Percentiles rank a stretch among this genome's conserved stretches.
Conservation (phyloP, 2,329 filamentous ascomycete genomes). For the Apiospora malaysiana region DNA sequence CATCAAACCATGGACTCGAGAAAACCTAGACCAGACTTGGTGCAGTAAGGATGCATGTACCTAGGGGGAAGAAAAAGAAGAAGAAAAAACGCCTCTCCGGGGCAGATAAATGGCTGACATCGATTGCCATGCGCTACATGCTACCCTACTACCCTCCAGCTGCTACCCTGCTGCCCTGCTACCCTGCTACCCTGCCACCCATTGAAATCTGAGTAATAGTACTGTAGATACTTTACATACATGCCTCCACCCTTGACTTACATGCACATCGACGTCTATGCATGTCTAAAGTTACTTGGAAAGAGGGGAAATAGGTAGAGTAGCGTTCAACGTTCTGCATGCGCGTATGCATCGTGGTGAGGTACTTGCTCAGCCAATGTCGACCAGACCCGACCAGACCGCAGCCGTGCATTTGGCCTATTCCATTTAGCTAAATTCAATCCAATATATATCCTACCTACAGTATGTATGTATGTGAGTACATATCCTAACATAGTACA, state of each 20-base stretch:
- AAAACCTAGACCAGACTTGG: not conserved
- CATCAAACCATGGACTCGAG: not conserved
- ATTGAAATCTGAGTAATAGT: not conserved
- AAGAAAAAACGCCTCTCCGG: not conserved
- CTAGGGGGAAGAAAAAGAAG: too few species aligned
- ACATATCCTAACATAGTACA: too few species aligned
- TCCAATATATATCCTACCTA: too few species aligned
- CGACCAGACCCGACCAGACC: too few species aligned
- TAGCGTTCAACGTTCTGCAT: conserved; percentile 12
- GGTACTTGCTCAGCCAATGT: not conserved
- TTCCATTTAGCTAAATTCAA: too few species aligned
- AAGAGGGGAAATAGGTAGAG: conserved; percentile 3
- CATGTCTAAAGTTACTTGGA: conserved; percentile 6
- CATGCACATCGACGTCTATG: not conserved
- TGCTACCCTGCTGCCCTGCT: too few species aligned
- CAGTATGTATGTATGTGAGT: too few species aligned
- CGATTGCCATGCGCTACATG: not conserved
- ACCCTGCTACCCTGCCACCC: not conserved
- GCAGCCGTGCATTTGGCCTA: too few species aligned
- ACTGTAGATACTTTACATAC: too few species aligned
- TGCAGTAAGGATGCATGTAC: not conserved
- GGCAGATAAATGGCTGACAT: conserved; percentile 11
- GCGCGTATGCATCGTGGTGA: not conserved
- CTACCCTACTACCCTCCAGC: too few species aligned
- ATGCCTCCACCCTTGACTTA: not conserved